Evolutionary conservation across 176 grass and related monocot genomes (phyloP).

Genomic region (Aegilops longissima): DNA sequence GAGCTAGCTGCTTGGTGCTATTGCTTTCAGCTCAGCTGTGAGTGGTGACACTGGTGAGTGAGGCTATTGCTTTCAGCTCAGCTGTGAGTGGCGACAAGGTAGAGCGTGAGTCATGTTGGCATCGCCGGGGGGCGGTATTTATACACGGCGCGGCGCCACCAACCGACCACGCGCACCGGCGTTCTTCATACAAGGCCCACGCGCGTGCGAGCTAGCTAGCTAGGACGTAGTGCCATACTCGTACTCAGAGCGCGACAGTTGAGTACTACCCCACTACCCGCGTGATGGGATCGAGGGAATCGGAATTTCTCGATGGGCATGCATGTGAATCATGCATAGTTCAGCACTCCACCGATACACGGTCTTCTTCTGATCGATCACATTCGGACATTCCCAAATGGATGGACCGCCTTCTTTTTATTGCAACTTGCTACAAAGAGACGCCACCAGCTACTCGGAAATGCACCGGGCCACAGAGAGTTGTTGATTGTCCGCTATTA

Average conservation of each 20-base stretch:
- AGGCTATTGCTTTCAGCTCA: background rate
- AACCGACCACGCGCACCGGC: background rate
- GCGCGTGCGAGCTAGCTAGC: background rate
- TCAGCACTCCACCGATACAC: background rate
- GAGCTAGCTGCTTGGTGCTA: background rate
- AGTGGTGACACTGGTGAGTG: too few species aligned
- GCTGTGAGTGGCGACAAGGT: background rate
- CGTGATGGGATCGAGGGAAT: background rate
- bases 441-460: background rate
- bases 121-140: background rate
- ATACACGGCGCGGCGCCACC: background rate
- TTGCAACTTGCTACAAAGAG: background rate
- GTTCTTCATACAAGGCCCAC: background rate
- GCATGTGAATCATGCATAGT: slow-evolving; percentile 15
- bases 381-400: background rate
- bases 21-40: too few species aligned
- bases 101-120: background rate
- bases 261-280: too few species aligned
- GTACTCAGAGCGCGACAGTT: background rate
- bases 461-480: background rate
- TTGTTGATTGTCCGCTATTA: background rate
- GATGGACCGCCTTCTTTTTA: too few species aligned
- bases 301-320: slow-evolving; percentile 26
- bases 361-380: too few species aligned
- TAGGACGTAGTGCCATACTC: background rate